Conservation (phyloP, 148 eudicot species). For the Chenopodium album region DNA sequence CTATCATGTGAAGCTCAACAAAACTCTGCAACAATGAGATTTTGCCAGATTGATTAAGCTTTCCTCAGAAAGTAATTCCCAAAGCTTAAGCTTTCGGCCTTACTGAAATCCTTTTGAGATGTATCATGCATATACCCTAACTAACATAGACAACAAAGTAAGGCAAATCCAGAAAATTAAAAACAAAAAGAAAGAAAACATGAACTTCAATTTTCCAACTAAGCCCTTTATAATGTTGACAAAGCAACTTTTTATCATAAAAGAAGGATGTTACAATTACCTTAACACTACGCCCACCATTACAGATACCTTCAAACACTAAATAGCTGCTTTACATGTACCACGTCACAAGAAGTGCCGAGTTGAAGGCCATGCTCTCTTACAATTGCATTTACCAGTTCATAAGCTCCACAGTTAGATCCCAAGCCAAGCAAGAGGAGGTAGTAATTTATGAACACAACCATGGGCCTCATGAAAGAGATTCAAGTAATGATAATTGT, state of each 20-base stretch:
- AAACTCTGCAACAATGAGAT: not conserved
- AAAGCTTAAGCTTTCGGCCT: not conserved
- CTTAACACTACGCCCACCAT: not conserved
- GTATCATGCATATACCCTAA: not conserved
- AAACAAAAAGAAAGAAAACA: not conserved
- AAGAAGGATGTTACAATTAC: conserved; percentile 22
- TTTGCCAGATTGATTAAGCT: not conserved
- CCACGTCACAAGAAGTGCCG: conserved; percentile 7
- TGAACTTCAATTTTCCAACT: not conserved
- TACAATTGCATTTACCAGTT: conserved; percentile 4
- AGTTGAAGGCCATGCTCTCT: conserved; percentile 12
- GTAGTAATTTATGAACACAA: not conserved
- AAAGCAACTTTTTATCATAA: not conserved
- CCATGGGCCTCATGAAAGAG: not conserved
- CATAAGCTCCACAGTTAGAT: conserved; percentile 3
- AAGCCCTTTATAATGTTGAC: conserved; percentile 7
- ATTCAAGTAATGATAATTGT: not conserved
- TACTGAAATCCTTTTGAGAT: not conserved
- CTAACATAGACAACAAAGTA: not conserved
- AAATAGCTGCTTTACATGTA: conserved; percentile 26
- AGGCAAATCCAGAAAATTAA: not conserved
- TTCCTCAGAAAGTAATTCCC: not conserved
- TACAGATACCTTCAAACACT: conserved; percentile 3
- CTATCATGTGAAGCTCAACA: not conserved
- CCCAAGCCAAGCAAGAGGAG: not conserved